A percentile compares a stretch with the other conserved stretches of the same genome.
These are phyloP conservation scores for Marasmius tenuissimus DNA, from an alignment of 1,284 basidiomycete genomes.

Conservation along the genomic window DNA sequence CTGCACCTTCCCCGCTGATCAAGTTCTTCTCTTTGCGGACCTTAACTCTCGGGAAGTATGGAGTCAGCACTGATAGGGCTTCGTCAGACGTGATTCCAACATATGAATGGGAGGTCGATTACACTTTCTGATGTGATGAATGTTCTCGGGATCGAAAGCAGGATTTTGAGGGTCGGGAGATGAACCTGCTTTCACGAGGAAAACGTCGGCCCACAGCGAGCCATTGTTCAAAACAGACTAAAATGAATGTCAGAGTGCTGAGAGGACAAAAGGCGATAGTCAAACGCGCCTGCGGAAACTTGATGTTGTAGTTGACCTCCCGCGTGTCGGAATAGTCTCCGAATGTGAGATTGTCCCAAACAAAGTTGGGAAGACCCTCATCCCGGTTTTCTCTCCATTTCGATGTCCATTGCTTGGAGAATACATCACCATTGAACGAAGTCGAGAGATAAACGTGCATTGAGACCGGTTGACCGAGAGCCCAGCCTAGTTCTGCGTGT, in stretches of 20 bases:
- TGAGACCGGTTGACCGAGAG: conserved; percentile 54
- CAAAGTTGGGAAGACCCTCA: conserved; percentile 60
- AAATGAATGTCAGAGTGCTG: neutral
- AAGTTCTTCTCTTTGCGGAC: conserved; percentile 84
- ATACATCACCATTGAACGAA: conserved; percentile 57
- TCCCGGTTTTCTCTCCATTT: conserved; percentile 47
- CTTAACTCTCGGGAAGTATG: conserved; percentile 75
- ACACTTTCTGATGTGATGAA: conserved; percentile 85
- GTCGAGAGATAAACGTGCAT: conserved; percentile 81
- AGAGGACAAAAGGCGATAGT: neutral
- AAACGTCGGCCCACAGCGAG: conserved; percentile 84
- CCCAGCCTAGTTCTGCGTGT: conserved; percentile 57
- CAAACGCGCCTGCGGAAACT: conserved; percentile 67
- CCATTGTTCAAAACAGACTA: conserved; percentile 81
- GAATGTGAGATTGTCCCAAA: conserved; percentile 84
- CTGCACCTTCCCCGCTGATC: conserved; percentile 46
- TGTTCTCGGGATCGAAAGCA: conserved; percentile 51
- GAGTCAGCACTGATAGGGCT: conserved; percentile 71
- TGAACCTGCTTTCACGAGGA: conserved; percentile 69
- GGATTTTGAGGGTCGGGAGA: conserved; percentile 62
- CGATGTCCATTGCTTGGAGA: conserved; percentile 52
- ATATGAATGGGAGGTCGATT: conserved; percentile 23
- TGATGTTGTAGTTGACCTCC: conserved; percentile 63
- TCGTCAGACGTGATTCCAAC: conserved; percentile 5
- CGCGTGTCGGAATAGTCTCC: conserved; percentile 78